Conservation (phyloP, 2,329 filamentous ascomycete genomes). For the Nannizziopsis barbatae region DNA sequence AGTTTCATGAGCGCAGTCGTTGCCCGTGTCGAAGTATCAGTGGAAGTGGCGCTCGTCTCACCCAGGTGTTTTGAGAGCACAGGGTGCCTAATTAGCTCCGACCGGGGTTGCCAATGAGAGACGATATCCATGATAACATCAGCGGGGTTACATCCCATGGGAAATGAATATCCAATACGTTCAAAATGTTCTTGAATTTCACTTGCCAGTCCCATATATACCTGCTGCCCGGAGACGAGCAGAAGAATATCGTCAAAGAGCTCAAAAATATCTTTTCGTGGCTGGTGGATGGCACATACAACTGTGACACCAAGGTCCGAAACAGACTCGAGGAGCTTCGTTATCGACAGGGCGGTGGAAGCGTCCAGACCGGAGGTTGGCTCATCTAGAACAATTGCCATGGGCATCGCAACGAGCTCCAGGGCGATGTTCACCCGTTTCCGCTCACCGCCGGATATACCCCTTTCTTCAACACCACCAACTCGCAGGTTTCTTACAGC, state of each 20-base stretch:
- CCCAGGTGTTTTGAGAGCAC: too few species aligned
- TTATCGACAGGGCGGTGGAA: slow-evolving; percentile 46
- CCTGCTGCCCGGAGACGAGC: slow-evolving; percentile 44
- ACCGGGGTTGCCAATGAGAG: too few species aligned
- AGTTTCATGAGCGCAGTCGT: too few species aligned
- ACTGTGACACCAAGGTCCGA: too few species aligned
- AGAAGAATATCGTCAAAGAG: slow-evolving; percentile 48
- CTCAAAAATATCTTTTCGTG: slow-evolving; percentile 48
- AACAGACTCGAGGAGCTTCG: slow-evolving; percentile 39
- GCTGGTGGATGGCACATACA: slow-evolving; percentile 25
- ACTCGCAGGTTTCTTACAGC: too few species aligned
- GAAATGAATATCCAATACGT: slow-evolving; percentile 42
- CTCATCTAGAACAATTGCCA: slow-evolving; percentile 46
- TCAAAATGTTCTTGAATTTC: slow-evolving; percentile 43
- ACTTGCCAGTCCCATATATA: slow-evolving; percentile 43
- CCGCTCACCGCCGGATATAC: slow-evolving; percentile 43
- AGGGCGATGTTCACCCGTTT: slow-evolving; percentile 50
- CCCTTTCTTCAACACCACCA: neutral
- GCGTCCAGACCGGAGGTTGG: slow-evolving; percentile 47
- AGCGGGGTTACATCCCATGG: slow-evolving; percentile 41
- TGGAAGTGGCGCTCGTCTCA: too few species aligned
- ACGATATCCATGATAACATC: slow-evolving; percentile 25
- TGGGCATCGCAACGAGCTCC: slow-evolving; percentile 47
- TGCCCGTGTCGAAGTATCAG: too few species aligned
- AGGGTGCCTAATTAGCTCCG: too few species aligned